Base-by-base conservation (phyloP, 805 yeast genomes). In the Ogataea zsoltii region DNA sequence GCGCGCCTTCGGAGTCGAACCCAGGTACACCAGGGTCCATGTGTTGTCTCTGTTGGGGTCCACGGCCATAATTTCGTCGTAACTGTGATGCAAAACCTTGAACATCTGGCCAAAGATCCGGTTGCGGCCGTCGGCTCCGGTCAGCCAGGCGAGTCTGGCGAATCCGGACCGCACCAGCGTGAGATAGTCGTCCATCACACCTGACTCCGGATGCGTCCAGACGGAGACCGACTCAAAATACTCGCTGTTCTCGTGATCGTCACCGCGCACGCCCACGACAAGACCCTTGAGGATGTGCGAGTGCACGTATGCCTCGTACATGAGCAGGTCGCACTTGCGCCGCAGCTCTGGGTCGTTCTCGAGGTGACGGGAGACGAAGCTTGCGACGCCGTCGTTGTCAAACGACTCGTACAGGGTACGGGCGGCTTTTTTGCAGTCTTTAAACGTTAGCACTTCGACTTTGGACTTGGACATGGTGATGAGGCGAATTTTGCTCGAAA, bases 101-200 rank as follows among this genome's bases (percentile, higher is more conserved):
- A 79, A 69, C 72, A 79, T 60, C 5, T 74, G 77, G 37, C 69
- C 64, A 56, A 78, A 79, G 5, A 79, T 64, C 51, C 80, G 72
- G 31, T 67, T 62, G 42, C 78, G 70, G 35, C 82, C 79, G 44
- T 66, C 72, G 9, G 70, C 63, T 32, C 77, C 80, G 31, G 73
- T 65, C 46, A 71, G 52, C 63, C 78, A 71, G 62, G 81, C 80
- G 29, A 79, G 65, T 55, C 69, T 65, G 23, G 73, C 75, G 62
- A 73, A 79, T 5, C 83, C 83, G 7, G 82, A 67, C 50, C 75
- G 70, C 65, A 77, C 69, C 50, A 79, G 59, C 17, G 74, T 75
- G 33, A 70, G 50, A 56, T 72, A 75, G 39, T 72, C 66, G 41
- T 77, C 79, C 37, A 76, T 57, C 2, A 75, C 74, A 9, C 66